Conservation (phyloP, 75 land plant species). For the Gnetum montanum region DNA sequence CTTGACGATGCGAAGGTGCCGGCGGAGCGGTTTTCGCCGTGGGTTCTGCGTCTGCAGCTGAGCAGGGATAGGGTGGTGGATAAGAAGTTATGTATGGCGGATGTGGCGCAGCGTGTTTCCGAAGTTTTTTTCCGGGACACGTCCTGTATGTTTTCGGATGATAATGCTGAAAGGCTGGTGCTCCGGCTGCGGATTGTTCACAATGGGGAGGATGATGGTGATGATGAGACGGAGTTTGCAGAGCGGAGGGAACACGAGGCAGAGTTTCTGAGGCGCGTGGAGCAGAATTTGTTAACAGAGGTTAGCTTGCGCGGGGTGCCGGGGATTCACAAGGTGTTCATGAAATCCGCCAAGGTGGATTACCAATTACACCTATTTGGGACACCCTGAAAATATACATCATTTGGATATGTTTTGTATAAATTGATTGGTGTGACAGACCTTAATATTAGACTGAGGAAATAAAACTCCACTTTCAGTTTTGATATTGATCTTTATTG, state of each 20-base stretch:
- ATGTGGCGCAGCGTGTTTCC: constrained; percentile 35
- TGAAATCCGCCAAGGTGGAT: constrained; percentile 24
- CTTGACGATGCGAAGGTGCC: constrained; percentile 26
- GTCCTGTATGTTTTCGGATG: constrained; percentile 42
- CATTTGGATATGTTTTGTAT: no score
- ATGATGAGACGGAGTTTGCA: no score
- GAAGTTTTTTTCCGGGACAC: constrained; percentile 40
- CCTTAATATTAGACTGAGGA: no score
- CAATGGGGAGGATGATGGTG: constrained; percentile 37
- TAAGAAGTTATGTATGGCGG: constrained; percentile 43
- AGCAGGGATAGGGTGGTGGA: constrained; percentile 60
- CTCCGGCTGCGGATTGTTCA: constrained; percentile 43
- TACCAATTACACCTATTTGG: no score
- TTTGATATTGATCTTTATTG: no score
- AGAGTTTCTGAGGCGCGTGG: constrained; percentile 41
- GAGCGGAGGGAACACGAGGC: constrained; percentile 25
- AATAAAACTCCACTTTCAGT: no score
- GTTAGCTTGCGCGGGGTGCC: constrained; percentile 44
- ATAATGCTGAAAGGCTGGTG: constrained; percentile 43
- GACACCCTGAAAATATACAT: no score
- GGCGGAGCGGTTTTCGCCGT: constrained; percentile 40
- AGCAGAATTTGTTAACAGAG: constrained; percentile 44
- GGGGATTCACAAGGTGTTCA: constrained; percentile 43
- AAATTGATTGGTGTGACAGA: no score
- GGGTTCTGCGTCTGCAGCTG: constrained; percentile 46